Percentiles rank a stretch among this genome's conserved stretches.
phyloP scores from a whole-genome alignment of 2,329 filamentous ascomycete genomes.

The Colletotrichum graminicola region DNA sequence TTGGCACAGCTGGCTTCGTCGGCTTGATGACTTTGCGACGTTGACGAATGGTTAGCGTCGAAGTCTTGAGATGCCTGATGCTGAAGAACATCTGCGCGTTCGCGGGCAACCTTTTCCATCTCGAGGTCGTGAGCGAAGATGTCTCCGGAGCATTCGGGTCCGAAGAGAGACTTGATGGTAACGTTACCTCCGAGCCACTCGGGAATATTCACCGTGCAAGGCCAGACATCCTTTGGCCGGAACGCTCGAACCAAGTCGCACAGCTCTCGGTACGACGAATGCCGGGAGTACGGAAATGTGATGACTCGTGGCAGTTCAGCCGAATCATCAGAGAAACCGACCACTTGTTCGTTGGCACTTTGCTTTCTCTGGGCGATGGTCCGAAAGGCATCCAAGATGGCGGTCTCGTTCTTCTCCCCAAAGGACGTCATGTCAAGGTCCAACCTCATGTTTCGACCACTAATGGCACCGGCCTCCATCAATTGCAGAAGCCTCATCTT shows the following conservation, averaged over 20 bases:
- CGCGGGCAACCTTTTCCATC: conserved; percentile 58
- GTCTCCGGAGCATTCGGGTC: conserved; percentile 71
- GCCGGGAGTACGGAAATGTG: conserved; percentile 86
- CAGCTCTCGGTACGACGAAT: conserved; percentile 87
- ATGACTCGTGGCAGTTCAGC: conserved; percentile 57
- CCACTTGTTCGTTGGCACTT: conserved; percentile 21
- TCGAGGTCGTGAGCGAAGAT: conserved; percentile 74
- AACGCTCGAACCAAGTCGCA: conserved; percentile 77
- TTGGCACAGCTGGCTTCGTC: not conserved
- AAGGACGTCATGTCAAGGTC: conserved; percentile 49
- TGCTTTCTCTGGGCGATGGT: conserved; percentile 45
- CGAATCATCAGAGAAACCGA: not conserved
- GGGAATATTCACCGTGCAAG: conserved; percentile 78
- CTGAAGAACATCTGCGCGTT: conserved; percentile 12
- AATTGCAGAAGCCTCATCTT: conserved; percentile 39
- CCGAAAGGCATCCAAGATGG: conserved; percentile 45
- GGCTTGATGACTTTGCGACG: not conserved
- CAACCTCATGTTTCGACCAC: conserved; percentile 51
- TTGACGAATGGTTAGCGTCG: conserved; percentile 8
- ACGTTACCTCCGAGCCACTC: conserved; percentile 71
- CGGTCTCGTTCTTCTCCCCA: conserved; percentile 48
- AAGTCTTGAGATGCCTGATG: conserved; percentile 5
- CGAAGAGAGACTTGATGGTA: conserved; percentile 79
- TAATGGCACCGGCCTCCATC: conserved; percentile 39
- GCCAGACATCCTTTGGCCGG: conserved; percentile 81